Conservation (phyloP, 2,329 filamentous ascomycete species). For the Xylaria sp. region DNA sequence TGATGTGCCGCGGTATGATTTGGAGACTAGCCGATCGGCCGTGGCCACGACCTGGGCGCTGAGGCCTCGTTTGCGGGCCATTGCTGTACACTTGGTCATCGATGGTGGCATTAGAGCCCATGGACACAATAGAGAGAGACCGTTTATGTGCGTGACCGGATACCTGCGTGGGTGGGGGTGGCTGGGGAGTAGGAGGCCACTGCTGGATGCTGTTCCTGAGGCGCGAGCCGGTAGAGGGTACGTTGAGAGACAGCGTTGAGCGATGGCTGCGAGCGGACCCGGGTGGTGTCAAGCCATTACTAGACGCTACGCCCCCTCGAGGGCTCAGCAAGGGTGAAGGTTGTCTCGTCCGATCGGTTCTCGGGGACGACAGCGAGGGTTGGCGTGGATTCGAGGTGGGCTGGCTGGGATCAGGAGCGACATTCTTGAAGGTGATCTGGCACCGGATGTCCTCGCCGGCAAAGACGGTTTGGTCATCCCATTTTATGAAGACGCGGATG, state of each 20-base stretch:
- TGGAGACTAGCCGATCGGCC: slow-evolving; percentile 84
- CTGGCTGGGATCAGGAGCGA: slow-evolving; percentile 61
- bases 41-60: slow-evolving; percentile 71
- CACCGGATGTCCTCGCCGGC: slow-evolving; percentile 96
- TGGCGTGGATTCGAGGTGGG: slow-evolving; percentile 42
- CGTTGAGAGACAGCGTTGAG: slow-evolving; percentile 72
- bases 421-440: slow-evolving; percentile 95
- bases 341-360: slow-evolving; percentile 51
- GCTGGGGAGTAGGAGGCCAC: slow-evolving; percentile 52
- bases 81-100: slow-evolving; percentile 58
- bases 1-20: slow-evolving; percentile 64
- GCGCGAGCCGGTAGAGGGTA: slow-evolving; percentile 57
- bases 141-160: slow-evolving; percentile 73
- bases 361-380: slow-evolving; percentile 43
- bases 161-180: slow-evolving; percentile 41
- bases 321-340: slow-evolving; percentile 56
- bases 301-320: slow-evolving; percentile 52
- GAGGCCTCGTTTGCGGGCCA: slow-evolving; percentile 55
- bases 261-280: slow-evolving; percentile 67
- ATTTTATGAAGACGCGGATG: slow-evolving; percentile 94
- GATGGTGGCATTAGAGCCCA: slow-evolving; percentile 66
- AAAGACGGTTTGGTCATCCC: slow-evolving; percentile 94
- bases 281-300: slow-evolving; percentile 58
- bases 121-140: slow-evolving; percentile 84
- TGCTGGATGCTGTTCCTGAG: slow-evolving; percentile 59